Conservation (phyloP, 2,329 filamentous ascomycete genomes). For the Arthrobotrys musiformis region DNA sequence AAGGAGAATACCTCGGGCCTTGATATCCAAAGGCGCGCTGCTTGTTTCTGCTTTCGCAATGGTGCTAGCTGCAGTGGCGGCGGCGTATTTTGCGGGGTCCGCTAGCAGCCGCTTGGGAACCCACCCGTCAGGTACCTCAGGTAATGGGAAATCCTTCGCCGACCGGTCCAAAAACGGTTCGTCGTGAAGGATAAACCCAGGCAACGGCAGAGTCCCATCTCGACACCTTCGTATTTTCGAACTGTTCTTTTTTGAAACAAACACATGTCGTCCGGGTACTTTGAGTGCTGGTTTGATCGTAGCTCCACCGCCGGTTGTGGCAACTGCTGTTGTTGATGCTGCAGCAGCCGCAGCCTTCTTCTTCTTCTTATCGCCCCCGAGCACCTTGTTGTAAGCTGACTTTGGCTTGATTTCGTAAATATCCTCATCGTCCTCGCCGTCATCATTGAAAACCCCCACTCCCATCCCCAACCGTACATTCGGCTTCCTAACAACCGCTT, state of each 20-base stretch:
- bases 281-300: conserved; percentile 60
- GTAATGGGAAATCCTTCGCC: conserved; percentile 70
- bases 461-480: conserved; percentile 76
- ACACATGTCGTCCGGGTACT: conserved; percentile 74
- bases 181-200: conserved; percentile 79
- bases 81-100: conserved; percentile 36
- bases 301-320: conserved; percentile 69
- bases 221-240: conserved; percentile 76
- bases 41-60: neutral
- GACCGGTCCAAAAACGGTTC: conserved; percentile 62
- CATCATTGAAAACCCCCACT: conserved; percentile 89
- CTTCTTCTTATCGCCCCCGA: conserved; percentile 85
- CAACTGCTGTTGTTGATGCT: conserved; percentile 61
- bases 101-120: conserved; percentile 59
- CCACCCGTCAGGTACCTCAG: conserved; percentile 79
- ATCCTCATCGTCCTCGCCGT: conserved; percentile 93
- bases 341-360: conserved; percentile 69
- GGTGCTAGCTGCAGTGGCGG: neutral
- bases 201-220: conserved; percentile 81
- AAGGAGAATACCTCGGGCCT: conserved; percentile 74
- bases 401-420: conserved; percentile 90
- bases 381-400: conserved; percentile 84
- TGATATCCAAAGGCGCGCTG: conserved; percentile 24
- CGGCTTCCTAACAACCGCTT: conserved; percentile 66
- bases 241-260: conserved; percentile 74